phyloP scores from a whole-genome alignment of 768 basidiomycete species.

The Suillus subaureus region DNA sequence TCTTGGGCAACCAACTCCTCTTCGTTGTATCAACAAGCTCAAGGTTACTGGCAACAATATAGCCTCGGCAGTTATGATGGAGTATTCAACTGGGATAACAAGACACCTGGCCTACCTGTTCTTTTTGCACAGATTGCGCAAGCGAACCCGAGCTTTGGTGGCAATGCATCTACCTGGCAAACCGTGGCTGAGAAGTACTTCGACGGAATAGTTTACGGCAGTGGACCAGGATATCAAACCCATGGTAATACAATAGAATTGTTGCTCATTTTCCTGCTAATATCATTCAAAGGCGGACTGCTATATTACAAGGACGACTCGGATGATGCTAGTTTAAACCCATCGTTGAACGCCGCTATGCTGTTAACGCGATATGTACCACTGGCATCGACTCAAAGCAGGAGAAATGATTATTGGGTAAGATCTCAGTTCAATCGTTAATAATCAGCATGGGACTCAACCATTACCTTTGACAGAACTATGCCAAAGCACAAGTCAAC shows the following conservation, averaged over 20 bases:
- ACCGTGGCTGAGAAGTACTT: slow-evolving; percentile 73
- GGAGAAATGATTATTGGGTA: slow-evolving; percentile 63
- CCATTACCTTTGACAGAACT: slow-evolving; percentile 46
- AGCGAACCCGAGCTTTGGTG: slow-evolving; percentile 52
- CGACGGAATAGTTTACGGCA: slow-evolving; percentile 64
- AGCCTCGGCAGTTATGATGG: slow-evolving; percentile 51
- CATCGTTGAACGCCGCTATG: slow-evolving; percentile 87
- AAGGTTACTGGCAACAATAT: slow-evolving; percentile 59
- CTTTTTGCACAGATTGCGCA: slow-evolving; percentile 75
- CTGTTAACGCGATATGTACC: slow-evolving; percentile 76
- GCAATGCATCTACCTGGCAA: slow-evolving; percentile 70
- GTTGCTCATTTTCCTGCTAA: slow-evolving; percentile 6
- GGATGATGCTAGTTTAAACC: slow-evolving; percentile 77
- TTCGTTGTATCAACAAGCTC: slow-evolving; percentile 62
- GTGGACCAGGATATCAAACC: slow-evolving; percentile 59
- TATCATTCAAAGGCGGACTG: slow-evolving; percentile 60
- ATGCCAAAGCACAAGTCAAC: slow-evolving; percentile 75
- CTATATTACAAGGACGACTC: slow-evolving; percentile 86
- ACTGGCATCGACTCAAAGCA: slow-evolving; percentile 63
- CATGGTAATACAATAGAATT: slow-evolving; percentile 43
- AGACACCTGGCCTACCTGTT: slow-evolving; percentile 74
- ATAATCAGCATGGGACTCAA: background rate
- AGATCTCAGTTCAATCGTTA: slow-evolving; percentile 13
- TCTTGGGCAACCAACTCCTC: slow-evolving; percentile 69
- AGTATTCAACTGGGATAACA: slow-evolving; percentile 90